A percentile compares a stretch with the other conserved stretches of the same genome.
Conservation (phyloP, 352 stramenopile species). For the Lagenidium sp. region DNA sequence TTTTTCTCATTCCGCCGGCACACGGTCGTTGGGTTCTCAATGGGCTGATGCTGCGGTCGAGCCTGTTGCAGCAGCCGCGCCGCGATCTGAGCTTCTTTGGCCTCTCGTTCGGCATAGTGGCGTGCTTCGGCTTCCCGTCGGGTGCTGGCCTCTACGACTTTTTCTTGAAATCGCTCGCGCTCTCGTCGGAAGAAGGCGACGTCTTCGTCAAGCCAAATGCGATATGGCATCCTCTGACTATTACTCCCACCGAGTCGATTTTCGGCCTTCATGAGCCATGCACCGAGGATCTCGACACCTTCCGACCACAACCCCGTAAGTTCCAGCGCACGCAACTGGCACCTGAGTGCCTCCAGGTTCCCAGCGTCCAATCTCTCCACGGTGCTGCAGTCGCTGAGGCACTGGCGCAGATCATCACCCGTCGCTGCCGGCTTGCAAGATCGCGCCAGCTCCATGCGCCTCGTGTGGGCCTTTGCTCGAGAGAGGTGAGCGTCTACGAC, state of each 20-base stretch:
- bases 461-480: conserved; percentile 5
- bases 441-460: background rate
- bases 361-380: conserved; percentile 6
- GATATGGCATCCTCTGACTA: too few species aligned
- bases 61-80: conserved; percentile 6
- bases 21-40: too few species aligned
- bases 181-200: conserved; percentile 4
- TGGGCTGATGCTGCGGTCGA: too few species aligned
- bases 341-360: conserved; percentile 11
- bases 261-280: background rate
- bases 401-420: conserved; percentile 3
- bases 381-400: conserved; percentile 10
- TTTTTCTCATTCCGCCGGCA: too few species aligned
- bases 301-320: conserved; percentile 13
- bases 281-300: conserved; percentile 1
- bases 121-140: background rate
- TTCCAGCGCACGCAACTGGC: conserved; percentile 4
- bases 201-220: conserved; percentile 1
- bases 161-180: background rate
- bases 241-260: too few species aligned
- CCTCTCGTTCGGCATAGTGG: background rate
- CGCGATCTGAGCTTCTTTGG: conserved; percentile 4
- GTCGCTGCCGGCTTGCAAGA: background rate
- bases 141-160: background rate
- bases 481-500: conserved; percentile 9